Evolutionary conservation across 306 rosid species (phyloP).

Genomic region (Begonia fuchsioides): DNA sequence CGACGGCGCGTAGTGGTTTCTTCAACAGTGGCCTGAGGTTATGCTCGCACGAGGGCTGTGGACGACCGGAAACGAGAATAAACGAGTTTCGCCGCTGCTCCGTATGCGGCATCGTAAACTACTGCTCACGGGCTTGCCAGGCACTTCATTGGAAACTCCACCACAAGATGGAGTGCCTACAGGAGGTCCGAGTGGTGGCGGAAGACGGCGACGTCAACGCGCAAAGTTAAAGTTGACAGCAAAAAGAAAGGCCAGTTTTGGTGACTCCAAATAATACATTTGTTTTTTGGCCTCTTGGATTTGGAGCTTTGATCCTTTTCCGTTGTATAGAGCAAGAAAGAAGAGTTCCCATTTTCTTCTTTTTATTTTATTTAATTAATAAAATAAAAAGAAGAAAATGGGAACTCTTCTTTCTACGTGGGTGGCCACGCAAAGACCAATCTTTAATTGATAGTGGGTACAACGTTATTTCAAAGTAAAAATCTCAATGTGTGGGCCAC

Average conservation of each 20-base stretch:
- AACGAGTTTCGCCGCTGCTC: slow-evolving; percentile 90
- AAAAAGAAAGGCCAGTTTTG: slow-evolving; percentile 1
- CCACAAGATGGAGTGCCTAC: slow-evolving; percentile 69
- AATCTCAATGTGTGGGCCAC: too few relatives aligned
- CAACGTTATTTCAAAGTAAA: too few relatives aligned
- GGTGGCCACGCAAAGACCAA: too few relatives aligned
- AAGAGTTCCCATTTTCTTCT: too few relatives aligned
- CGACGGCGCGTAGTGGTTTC: slow-evolving; percentile 13
- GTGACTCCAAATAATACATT: background rate
- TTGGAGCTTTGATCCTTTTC: too few relatives aligned
- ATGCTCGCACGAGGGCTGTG: slow-evolving; percentile 79
- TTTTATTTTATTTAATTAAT: too few relatives aligned
- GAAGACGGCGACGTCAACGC: slow-evolving; percentile 39
- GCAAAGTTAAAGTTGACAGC: slow-evolving; percentile 20
- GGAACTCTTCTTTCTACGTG: too few relatives aligned
- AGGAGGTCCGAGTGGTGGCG: slow-evolving; percentile 52
- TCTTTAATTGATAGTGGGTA: too few relatives aligned
- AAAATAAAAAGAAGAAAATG: too few relatives aligned
- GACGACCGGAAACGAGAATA: slow-evolving; percentile 72
- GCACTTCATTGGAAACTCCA: slow-evolving; percentile 92
- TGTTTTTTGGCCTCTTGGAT: background rate
- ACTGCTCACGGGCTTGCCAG: slow-evolving; percentile 94
- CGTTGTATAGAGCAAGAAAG: too few relatives aligned
- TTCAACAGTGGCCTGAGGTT: slow-evolving; percentile 34
- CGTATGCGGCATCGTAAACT: slow-evolving; percentile 67